Conservation (phyloP, 345 rosid genomes). For the Brassica incana region DNA sequence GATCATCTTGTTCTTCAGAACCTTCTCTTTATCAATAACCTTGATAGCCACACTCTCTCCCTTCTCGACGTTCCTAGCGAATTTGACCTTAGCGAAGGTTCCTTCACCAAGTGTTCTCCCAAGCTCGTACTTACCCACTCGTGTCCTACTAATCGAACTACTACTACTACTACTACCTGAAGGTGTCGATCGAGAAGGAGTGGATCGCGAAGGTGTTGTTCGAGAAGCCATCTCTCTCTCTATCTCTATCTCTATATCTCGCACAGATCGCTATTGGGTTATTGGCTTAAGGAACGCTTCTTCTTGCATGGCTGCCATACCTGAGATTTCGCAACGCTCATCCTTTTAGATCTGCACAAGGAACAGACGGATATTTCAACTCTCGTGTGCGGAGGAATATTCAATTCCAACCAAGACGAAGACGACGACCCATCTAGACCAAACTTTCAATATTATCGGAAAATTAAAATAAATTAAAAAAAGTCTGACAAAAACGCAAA, state of each 20-base stretch:
- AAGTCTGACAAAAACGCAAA: not conserved
- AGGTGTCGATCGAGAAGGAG: conserved; percentile 39
- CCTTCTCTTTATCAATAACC: conserved; percentile 92
- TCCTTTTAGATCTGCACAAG: conserved; percentile 32
- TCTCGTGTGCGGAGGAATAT: conserved; percentile 28
- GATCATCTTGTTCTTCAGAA: conserved; percentile 86
- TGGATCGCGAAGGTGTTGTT: conserved; percentile 29
- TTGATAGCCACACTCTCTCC: conserved; percentile 87
- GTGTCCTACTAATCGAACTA: conserved; percentile 43
- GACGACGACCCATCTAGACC: conserved; percentile 17
- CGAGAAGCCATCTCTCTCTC: conserved; percentile 46
- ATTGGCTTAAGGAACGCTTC: conserved; percentile 66
- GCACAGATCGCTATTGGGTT: not conserved
- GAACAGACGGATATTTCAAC: not conserved
- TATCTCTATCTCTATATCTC: not conserved
- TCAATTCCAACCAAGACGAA: conserved; percentile 29
- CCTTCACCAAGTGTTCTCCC: conserved; percentile 97
- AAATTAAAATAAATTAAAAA: not conserved
- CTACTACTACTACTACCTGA: not conserved
- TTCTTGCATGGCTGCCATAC: conserved; percentile 99
- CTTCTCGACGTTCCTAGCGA: conserved; percentile 71
- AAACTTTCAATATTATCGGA: not conserved
- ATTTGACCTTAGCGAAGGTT: conserved; percentile 96
- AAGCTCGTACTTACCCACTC: conserved; percentile 95
- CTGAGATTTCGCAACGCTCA: conserved; percentile 88